phyloP scores from a whole-genome alignment of 2,329 filamentous ascomycete species.

The Balansia obtecta region DNA sequence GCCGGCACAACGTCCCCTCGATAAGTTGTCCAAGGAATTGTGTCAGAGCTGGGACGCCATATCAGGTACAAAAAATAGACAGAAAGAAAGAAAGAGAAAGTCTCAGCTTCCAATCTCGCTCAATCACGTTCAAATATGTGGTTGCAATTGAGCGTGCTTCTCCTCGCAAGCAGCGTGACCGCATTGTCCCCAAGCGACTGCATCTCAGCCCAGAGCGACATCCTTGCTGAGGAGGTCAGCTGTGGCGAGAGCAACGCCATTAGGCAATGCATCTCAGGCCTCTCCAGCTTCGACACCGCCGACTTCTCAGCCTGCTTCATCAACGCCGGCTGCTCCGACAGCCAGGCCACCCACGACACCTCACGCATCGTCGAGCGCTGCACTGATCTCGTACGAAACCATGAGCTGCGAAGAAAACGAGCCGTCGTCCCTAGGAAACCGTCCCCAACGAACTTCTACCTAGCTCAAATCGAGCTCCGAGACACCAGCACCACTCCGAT shows the following conservation, averaged over 20 bases:
- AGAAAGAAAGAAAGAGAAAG: no score
- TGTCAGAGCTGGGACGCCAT: no score
- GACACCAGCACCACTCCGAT: background rate
- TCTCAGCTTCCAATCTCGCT: background rate
- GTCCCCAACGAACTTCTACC: background rate
- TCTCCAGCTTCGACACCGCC: constrained; percentile 16
- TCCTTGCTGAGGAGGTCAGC: constrained; percentile 24
- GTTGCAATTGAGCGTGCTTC: constrained; percentile 9
- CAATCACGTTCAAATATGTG: background rate
- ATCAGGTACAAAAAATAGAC: background rate
- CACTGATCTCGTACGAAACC: constrained; percentile 13
- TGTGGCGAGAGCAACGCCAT: constrained; percentile 33
- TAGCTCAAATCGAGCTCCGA: background rate
- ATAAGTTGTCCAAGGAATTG: no score
- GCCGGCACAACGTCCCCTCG: no score
- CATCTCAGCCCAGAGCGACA: constrained; percentile 23
- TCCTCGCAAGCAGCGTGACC: constrained; percentile 22
- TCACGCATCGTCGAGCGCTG: constrained; percentile 20
- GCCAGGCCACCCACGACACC: constrained; percentile 19
- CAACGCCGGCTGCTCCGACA: constrained; percentile 21
- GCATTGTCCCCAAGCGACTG: constrained; percentile 24
- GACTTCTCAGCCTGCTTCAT: constrained; percentile 27
- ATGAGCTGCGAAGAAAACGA: constrained; percentile 18
- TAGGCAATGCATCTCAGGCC: constrained; percentile 27
- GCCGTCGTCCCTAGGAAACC: background rate